Evolutionary conservation across 228 moss, liverwort and hornwort species (phyloP).

Genomic region (Sphagnum magellanicum): DNA sequence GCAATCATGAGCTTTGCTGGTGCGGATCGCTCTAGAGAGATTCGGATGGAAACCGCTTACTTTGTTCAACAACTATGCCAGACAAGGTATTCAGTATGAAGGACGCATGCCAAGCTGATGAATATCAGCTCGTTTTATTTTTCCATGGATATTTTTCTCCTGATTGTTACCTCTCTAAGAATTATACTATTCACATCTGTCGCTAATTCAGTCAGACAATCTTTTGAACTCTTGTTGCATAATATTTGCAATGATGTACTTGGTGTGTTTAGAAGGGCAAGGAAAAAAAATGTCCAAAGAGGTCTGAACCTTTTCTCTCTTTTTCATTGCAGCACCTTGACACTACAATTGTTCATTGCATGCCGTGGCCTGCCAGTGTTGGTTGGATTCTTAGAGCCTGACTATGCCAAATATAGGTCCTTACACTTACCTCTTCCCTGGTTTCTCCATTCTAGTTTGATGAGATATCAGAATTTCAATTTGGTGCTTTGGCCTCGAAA

Average conservation of each 20-base stretch:
- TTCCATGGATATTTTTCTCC: no score
- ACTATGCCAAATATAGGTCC: conserved; percentile 80
- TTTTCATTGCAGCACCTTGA: conserved; percentile 59
- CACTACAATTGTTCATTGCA: conserved; percentile 95
- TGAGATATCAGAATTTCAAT: not conserved
- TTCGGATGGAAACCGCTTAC: conserved; percentile 81
- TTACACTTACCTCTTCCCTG: not conserved
- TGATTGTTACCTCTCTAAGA: no score
- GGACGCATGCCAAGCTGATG: no score
- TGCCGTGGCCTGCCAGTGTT: conserved; percentile 95
- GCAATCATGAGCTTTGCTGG: conserved; percentile 70
- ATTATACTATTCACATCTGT: no score
- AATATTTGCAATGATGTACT: conserved; percentile 1
- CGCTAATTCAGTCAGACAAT: no score
- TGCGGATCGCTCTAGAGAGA: conserved; percentile 59
- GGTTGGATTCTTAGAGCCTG: conserved; percentile 87
- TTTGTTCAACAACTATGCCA: conserved; percentile 90
- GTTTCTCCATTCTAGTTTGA: no score
- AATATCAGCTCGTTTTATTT: no score
- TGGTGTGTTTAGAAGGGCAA: not conserved
- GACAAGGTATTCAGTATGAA: conserved; percentile 39
- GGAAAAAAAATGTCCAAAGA: not conserved
- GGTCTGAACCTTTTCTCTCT: not conserved
- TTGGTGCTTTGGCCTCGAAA: no score
- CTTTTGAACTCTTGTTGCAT: no score